These are phyloP conservation scores for maize (Zea mays) DNA, from an alignment of 176 grass and related monocot genomes.

Conservation along the genomic window Zm-B73-REFERENCE-NAM-5.0 NC_050100.1:25639501-25640000, in stretches of 20 bases:
- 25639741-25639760: constrained; percentile 2
- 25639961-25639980: constrained; percentile 96
- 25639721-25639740: neutral
- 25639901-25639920: constrained; percentile 98
- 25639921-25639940: constrained; percentile 90
- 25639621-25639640: neutral
- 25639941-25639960: constrained; percentile 86
- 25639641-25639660: constrained; percentile 3
- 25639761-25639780: neutral
- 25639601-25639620: constrained; percentile 53
- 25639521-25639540: constrained; percentile 90
- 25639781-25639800: neutral
- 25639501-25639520: constrained; percentile 89
- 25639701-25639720: neutral
- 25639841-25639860: constrained; percentile 81
- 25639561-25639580: constrained; percentile 68
- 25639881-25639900: constrained; percentile 91
- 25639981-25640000: constrained; percentile 86
- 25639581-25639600: constrained; percentile 83
- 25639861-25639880: constrained; percentile 94
- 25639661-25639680: constrained; percentile 7
- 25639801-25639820: constrained; percentile 29
- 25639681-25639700: neutral
- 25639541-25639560: constrained; percentile 99
- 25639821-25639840: constrained; percentile 95